phyloP scores from a whole-genome alignment of 306 rosid species.

The Corylus avellana region DNA sequence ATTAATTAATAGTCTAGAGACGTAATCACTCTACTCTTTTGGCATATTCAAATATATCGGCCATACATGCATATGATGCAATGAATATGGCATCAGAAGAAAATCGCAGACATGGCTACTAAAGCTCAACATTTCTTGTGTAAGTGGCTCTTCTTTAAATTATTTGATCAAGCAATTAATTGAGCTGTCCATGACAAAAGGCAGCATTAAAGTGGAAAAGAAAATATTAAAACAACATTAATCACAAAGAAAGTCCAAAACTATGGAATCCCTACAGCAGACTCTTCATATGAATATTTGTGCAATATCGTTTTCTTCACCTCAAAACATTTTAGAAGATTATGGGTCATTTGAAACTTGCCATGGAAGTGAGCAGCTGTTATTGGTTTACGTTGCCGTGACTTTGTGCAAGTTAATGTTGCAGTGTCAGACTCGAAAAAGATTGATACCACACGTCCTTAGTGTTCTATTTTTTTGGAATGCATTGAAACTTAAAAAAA shows the following conservation, averaged over 20 bases:
- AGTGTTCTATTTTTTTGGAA: not conserved
- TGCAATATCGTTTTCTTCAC: not conserved
- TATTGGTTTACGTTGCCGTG: not conserved
- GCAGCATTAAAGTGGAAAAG: not conserved
- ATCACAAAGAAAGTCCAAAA: too few relatives aligned
- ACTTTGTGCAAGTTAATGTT: not conserved
- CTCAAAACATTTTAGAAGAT: not conserved
- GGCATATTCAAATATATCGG: not conserved
- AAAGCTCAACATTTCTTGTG: not conserved
- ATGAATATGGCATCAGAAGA: constrained; percentile 1
- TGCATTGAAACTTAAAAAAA: constrained; percentile 17
- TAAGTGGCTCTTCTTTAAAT: not conserved
- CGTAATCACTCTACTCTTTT: not conserved
- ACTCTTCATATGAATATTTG: not conserved
- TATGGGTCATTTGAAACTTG: not conserved
- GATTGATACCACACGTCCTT: not conserved
- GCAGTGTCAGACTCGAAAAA: not conserved
- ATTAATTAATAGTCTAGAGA: not conserved
- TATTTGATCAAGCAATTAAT: not conserved
- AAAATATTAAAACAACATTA: not conserved
- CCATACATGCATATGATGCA: constrained; percentile 1
- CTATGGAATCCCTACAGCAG: not conserved
- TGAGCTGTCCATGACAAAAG: not conserved
- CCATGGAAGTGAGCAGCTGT: not conserved
- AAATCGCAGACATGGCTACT: not conserved